Evolutionary conservation across 352 stramenopile genomes (phyloP), one percentile per base, ranked within the genome.

Genomic region (Globisporangium perplexum): DNA sequence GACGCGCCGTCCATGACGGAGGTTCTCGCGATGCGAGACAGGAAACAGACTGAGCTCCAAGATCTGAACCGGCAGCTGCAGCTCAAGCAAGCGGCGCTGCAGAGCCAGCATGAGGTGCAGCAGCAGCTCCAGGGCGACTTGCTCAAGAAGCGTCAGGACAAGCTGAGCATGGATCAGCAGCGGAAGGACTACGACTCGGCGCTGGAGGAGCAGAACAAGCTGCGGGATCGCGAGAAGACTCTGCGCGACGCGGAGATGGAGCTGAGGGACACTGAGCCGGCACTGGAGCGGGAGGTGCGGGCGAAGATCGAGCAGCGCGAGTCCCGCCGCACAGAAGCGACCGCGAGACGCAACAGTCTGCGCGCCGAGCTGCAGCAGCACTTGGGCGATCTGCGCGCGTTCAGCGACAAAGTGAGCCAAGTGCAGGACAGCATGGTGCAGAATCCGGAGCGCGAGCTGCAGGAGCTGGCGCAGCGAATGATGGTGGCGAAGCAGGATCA

Each of bases 51-150:
- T 7, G 56, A 83, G 36, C 47, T 83, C 1, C 55, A 80, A 43
- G 69, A 89, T 10, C 50, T 83, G 14, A 76, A 74, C 48, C 64
- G 57, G 18, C 62, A 88, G 39, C 36, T 84, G 11, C 66, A 86
- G n/a, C 52, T 50, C 8, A 88, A 88, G 49, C 76, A 90, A 55
- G 55, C 51, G 28, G 67, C 86, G 5, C 26, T 80, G 10, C 66
- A 88, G 24, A 47, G 58, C 23, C 63, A 72, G 22, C 71, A 88
- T 12, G 69, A 77, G 3, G 65, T 69, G 41, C 68, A 75, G 11
- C 65, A 86, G 36, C 74, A 85, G 31, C 48, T 86, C 42, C 73
- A 88, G 44, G 79, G 74, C 35, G 79, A 92, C 45, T n/a, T 88
- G 23, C 55, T 80, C 53, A 80, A 68, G n/a, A 71, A 66, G 22